Conservation (phyloP, 495 filamentous ascomycete species). For the Oidiodendron maius region DNA sequence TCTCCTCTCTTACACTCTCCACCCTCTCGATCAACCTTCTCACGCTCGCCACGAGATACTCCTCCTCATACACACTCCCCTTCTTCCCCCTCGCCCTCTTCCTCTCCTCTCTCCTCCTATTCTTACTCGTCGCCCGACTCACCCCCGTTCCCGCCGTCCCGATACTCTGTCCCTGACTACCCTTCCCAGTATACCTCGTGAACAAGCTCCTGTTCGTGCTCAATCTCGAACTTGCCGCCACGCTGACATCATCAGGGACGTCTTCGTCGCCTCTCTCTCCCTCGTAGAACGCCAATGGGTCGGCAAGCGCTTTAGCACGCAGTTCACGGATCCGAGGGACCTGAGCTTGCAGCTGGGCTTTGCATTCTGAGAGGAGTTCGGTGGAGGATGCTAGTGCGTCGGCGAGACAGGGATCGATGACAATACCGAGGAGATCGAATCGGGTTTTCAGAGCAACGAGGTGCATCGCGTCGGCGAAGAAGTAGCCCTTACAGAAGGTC, state of each 20-base stretch:
- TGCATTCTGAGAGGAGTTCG: conserved; percentile 89
- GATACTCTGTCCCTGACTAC: conserved; percentile 31
- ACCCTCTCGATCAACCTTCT: conserved; percentile 79
- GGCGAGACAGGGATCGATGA: conserved; percentile 71
- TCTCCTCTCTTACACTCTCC: conserved; percentile 62
- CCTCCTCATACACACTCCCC: conserved; percentile 95
- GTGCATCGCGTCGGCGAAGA: conserved; percentile 78
- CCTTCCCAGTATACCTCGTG: conserved; percentile 79
- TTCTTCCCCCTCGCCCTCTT: conserved; percentile 93
- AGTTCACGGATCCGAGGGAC: conserved; percentile 79
- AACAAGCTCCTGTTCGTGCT: conserved; percentile 77
- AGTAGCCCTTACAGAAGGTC: conserved; percentile 74
- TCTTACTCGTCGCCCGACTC: conserved; percentile 74
- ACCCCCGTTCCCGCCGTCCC: conserved; percentile 62
- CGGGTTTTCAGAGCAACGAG: conserved; percentile 41
- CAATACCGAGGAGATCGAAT: conserved; percentile 43
- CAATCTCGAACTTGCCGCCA: conserved; percentile 77
- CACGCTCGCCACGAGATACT: conserved; percentile 86
- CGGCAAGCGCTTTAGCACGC: conserved; percentile 67
- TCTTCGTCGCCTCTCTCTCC: conserved; percentile 59
- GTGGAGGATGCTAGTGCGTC: conserved; percentile 74
- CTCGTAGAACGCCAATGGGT: conserved; percentile 75
- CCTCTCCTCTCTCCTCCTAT: conserved; percentile 80
- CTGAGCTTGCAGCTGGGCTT: conserved; percentile 73
- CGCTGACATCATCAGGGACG: conserved; percentile 84